Percentiles rank a stretch among this genome's conserved stretches.
phyloP scores from a whole-genome alignment of 106 monocot genomes.

The Triglochin maritima region DNA sequence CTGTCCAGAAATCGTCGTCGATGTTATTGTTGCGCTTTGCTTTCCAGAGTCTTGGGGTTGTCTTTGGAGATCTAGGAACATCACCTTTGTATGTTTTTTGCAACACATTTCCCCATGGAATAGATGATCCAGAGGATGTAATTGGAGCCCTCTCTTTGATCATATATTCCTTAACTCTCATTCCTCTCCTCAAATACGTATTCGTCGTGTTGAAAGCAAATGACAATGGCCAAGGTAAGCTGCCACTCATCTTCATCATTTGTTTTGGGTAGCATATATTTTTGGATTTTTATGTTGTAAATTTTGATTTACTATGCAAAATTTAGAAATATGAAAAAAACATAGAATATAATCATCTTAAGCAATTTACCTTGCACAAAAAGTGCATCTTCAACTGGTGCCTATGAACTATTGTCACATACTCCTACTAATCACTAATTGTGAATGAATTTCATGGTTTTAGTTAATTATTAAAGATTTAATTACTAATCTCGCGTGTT shows the following conservation, averaged over 20 bases:
- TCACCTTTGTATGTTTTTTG: slow-evolving; percentile 91
- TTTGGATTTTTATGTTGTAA: not conserved
- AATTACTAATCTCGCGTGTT: too few relatives aligned
- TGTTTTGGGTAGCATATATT: not conserved
- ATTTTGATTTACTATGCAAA: too few relatives aligned
- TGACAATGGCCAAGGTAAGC: slow-evolving; percentile 86
- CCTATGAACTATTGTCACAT: too few relatives aligned
- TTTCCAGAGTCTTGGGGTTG: slow-evolving; percentile 85
- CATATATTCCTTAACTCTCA: slow-evolving; percentile 81
- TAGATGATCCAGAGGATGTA: slow-evolving; percentile 65
- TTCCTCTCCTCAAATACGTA: slow-evolving; percentile 87
- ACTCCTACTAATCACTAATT: too few relatives aligned
- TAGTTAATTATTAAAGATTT: too few relatives aligned
- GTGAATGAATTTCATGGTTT: too few relatives aligned
- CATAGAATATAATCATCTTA: too few relatives aligned
- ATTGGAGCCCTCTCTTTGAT: slow-evolving; percentile 96
- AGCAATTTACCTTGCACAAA: too few relatives aligned
- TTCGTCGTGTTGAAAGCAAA: slow-evolving; percentile 81
- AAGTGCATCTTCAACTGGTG: too few relatives aligned
- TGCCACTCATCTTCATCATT: not conserved
- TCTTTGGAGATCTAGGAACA: slow-evolving; percentile 92
- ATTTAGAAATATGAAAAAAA: too few relatives aligned
- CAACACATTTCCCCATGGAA: slow-evolving; percentile 70
- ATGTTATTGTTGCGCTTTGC: slow-evolving; percentile 56
- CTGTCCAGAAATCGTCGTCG: slow-evolving; percentile 68